Evolutionary conservation across 1,284 basidiomycete genomes (phyloP).

Genomic region (Fomitopsis pinicola): DNA sequence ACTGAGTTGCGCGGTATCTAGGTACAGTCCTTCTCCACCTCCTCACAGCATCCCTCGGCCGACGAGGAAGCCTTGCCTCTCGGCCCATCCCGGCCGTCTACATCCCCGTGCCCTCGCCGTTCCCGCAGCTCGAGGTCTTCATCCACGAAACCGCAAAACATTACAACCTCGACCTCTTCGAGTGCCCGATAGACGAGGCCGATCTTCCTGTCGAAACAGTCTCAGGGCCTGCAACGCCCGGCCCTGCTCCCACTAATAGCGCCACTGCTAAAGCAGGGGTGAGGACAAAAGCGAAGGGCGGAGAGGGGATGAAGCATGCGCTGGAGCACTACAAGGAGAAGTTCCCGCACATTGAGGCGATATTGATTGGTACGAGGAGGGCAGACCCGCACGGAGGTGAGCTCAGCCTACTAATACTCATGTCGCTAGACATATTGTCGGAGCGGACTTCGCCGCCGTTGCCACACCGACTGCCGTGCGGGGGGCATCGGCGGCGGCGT

Average conservation of each 20-base stretch:
- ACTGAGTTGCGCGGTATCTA: constrained; percentile 25
- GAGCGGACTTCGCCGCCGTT: neutral
- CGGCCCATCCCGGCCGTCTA: constrained; percentile 78
- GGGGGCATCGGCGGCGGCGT: neutral
- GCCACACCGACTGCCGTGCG: neutral
- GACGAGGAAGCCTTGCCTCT: constrained; percentile 30
- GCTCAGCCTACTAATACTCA: constrained; percentile 20
- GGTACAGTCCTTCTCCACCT: constrained; percentile 95
- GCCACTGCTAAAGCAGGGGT: constrained; percentile 13
- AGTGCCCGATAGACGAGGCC: constrained; percentile 37
- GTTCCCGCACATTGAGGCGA: constrained; percentile 68
- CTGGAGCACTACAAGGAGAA: constrained; percentile 70
- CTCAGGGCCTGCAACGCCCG: constrained; percentile 29
- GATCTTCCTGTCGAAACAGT: constrained; percentile 41
- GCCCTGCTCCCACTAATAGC: constrained; percentile 1
- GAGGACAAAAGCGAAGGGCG: constrained; percentile 41
- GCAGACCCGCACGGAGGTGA: constrained; percentile 91
- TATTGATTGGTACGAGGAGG: constrained; percentile 85
- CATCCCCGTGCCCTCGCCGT: constrained; percentile 88
- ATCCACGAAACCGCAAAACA: constrained; percentile 58
- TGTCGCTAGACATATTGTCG: neutral
- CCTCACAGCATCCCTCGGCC: constrained; percentile 68
- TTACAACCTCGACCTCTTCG: constrained; percentile 83
- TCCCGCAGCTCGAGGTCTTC: constrained; percentile 82
- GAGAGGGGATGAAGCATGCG: constrained; percentile 81